A percentile compares a stretch with the other conserved stretches of the same genome.
These are phyloP conservation scores for Metarhizium sp. DNA, from an alignment of 2,329 filamentous ascomycete species.

Conservation along the genomic window DNA sequence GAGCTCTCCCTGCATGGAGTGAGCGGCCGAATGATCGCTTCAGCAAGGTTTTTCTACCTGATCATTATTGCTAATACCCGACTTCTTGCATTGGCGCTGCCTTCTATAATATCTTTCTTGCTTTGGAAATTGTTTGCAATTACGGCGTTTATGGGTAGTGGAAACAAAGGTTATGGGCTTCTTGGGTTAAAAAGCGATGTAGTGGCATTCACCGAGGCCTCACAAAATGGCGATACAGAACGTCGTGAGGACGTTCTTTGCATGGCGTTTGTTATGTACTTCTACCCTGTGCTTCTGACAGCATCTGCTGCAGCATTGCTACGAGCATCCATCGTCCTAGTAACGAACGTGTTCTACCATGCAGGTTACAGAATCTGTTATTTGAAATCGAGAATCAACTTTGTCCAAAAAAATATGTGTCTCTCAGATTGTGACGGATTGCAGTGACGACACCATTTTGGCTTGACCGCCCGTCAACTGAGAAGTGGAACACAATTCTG, in stretches of 20 bases:
- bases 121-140: not conserved
- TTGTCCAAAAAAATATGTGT: not conserved
- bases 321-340: not conserved
- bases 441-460: no score
- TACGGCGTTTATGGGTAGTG: not conserved
- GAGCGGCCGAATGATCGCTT: not conserved
- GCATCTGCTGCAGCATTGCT: not conserved
- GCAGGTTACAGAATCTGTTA: not conserved
- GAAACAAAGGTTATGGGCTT: not conserved
- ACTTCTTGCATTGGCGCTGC: not conserved
- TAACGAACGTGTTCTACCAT: not conserved
- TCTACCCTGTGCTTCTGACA: not conserved
- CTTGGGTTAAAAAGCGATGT: constrained; percentile 1
- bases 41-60: not conserved
- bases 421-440: no score
- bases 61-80: not conserved
- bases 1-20: constrained; percentile 25
- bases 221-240: not conserved
- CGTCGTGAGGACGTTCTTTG: not conserved
- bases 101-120: no score
- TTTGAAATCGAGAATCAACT: not conserved
- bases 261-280: not conserved
- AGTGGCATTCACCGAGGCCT: not conserved
- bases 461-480: no score
- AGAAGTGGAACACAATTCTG: no score